A percentile compares a stretch with the other conserved stretches of the same genome.
phyloP scores from a whole-genome alignment of 768 basidiomycete genomes.

The Sarcodon aspratus region DNA sequence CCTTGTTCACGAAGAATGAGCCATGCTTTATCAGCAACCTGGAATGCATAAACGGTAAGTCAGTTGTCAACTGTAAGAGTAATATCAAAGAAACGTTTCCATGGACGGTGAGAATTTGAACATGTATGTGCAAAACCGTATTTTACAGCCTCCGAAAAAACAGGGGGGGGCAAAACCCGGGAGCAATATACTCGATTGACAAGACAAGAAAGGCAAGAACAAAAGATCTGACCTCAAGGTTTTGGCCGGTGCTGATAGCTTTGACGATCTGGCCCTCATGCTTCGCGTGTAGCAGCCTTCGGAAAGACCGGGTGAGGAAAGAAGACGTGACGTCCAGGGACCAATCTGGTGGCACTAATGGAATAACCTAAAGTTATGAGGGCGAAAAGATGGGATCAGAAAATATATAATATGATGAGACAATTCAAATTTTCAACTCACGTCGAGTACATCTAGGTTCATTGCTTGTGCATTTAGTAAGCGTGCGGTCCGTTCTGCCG shows the following conservation, averaged over 20 bases:
- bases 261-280: conserved; percentile 73
- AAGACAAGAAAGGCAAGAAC: no score
- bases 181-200: no score
- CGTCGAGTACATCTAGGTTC: conserved; percentile 69
- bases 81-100: conserved; percentile 8
- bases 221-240: conserved; percentile 36
- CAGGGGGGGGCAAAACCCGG: no score
- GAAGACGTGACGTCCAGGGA: conserved; percentile 59
- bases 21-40: conserved; percentile 55
- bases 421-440: conserved; percentile 25
- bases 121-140: no score
- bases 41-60: background rate
- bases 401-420: background rate
- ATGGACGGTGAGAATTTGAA: no score
- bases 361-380: conserved; percentile 35
- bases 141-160: no score
- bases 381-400: background rate
- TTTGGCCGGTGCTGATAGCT: conserved; percentile 68
- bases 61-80: background rate
- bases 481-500: conserved; percentile 47
- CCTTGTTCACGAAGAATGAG: conserved; percentile 48
- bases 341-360: conserved; percentile 66
- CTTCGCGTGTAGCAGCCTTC: conserved; percentile 56
- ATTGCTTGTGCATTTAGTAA: conserved; percentile 73
- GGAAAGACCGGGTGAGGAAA: conserved; percentile 71